These are phyloP conservation scores for Samsoniella hepiali DNA, from an alignment of 2,329 filamentous ascomycete genomes.

Conservation along the genomic window DNA sequence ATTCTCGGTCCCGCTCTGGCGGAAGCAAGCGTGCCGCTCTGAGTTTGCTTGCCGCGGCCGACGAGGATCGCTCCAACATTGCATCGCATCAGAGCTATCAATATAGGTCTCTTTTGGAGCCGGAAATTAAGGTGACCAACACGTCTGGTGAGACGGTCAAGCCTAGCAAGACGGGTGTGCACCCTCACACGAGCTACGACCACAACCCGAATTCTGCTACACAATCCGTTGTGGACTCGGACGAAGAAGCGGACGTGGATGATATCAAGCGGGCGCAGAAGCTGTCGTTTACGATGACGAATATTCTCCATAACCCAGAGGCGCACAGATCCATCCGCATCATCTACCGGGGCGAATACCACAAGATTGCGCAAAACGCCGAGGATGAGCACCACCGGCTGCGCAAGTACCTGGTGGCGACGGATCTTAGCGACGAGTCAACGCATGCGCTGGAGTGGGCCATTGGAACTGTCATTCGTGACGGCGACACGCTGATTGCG, in stretches of 20 bases:
- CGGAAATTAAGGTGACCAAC: conserved; percentile 62
- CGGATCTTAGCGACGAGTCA: conserved; percentile 89
- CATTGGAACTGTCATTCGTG: conserved; percentile 87
- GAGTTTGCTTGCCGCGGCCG: conserved; percentile 69
- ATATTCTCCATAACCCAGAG: conserved; percentile 71
- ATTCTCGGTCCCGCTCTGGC: conserved; percentile 30
- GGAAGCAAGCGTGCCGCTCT: conserved; percentile 44
- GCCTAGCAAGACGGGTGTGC: conserved; percentile 57
- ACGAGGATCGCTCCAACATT: conserved; percentile 68
- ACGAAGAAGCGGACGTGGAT: conserved; percentile 78
- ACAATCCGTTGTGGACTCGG: conserved; percentile 68
- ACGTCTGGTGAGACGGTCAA: conserved; percentile 60
- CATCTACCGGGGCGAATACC: conserved; percentile 84
- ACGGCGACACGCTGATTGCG: conserved; percentile 89
- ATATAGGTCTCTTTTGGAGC: conserved; percentile 65
- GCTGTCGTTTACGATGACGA: conserved; percentile 75
- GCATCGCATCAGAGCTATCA: conserved; percentile 49
- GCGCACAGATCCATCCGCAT: conserved; percentile 82
- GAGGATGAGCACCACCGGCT: conserved; percentile 75
- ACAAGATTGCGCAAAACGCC: conserved; percentile 69
- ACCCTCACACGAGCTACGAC: conserved; percentile 84
- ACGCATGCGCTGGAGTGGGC: conserved; percentile 97
- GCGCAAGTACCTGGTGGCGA: conserved; percentile 92
- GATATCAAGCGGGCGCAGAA: conserved; percentile 88
- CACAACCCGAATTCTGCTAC: conserved; percentile 54